Conservation (phyloP, 768 basidiomycete species). For the Hypsizygus marmoreus region DNA sequence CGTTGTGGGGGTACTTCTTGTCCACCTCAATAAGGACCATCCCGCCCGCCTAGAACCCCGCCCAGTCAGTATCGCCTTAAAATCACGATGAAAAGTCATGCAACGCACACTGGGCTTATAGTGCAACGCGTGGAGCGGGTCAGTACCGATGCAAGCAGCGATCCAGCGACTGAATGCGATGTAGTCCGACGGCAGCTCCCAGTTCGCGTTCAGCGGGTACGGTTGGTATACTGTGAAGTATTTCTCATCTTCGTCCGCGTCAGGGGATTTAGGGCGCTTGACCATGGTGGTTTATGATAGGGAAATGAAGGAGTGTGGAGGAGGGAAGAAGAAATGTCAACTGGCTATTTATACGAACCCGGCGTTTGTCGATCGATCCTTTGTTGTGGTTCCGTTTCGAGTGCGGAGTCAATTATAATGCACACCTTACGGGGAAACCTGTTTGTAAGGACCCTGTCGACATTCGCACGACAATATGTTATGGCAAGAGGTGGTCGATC, state of each 20-base stretch:
- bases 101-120: constrained; percentile 47
- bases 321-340: too few relatives aligned
- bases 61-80: constrained; percentile 4
- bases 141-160: constrained; percentile 40
- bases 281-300: constrained; percentile 32
- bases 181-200: constrained; percentile 40
- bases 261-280: constrained; percentile 41
- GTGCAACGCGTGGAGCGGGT: constrained; percentile 43
- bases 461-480: too few relatives aligned
- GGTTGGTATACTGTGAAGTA: constrained; percentile 50
- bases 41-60: constrained; percentile 36
- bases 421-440: too few relatives aligned
- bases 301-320: neutral
- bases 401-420: too few relatives aligned
- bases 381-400: too few relatives aligned
- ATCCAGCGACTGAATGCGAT: constrained; percentile 49
- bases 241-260: constrained; percentile 44
- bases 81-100: neutral
- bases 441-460: too few relatives aligned
- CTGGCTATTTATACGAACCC: too few relatives aligned
- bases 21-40: constrained; percentile 54
- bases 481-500: too few relatives aligned
- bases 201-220: constrained; percentile 51
- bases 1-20: constrained; percentile 34
- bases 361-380: too few relatives aligned